Base-by-base conservation (phyloP, 495 filamentous ascomycete genomes). In the Hypoxylon intermedium region DNA sequence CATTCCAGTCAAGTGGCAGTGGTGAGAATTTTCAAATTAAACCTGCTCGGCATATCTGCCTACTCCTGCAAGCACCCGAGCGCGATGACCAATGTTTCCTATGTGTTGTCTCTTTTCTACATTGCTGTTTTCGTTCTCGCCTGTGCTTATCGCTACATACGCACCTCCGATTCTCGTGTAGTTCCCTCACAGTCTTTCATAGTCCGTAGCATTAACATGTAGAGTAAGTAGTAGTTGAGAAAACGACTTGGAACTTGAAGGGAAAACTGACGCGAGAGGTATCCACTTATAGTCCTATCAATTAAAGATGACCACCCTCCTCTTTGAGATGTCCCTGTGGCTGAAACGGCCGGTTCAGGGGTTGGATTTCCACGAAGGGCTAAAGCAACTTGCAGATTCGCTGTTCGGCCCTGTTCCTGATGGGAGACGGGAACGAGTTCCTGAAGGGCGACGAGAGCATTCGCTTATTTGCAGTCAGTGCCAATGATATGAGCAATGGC, bases 271-370 rank as follows among this genome's bases (percentile, higher is more conserved):
- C 34, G 40, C 30, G 47, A 53, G 52, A 16, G 31, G 40, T 44
- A 54, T 49, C 58, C 58, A 58, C 55, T 47, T 45, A n/a, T n/a
- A 16, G 31, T 43, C 50, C 51, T 50, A 40, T 55, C 50, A 50
- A 55, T 61, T 57, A 60, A 53, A 66, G 41, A 44, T 36, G 33
- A 57, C 34, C 46, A 60, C 49, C 52, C 31, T 63, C 44, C 42
- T 55, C 12, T 45, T 58, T 31, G 38, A 34, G 49, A 51, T 40
- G 15, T 44, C 37, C 59, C 38, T 52, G 58, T 62, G 58, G 53
- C 53, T 63, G 54, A 62, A 60, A 62, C 63, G 44, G n/a, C 50
- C 59, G 47, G 47, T 50, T 61, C 59, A 63, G 48, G 58, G 63
- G 33, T 3, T 59, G 28, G 9, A 57, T 67, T 43, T 50, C 63